phyloP scores from a whole-genome alignment of 768 basidiomycete species.

The Grammothele lineata region DNA sequence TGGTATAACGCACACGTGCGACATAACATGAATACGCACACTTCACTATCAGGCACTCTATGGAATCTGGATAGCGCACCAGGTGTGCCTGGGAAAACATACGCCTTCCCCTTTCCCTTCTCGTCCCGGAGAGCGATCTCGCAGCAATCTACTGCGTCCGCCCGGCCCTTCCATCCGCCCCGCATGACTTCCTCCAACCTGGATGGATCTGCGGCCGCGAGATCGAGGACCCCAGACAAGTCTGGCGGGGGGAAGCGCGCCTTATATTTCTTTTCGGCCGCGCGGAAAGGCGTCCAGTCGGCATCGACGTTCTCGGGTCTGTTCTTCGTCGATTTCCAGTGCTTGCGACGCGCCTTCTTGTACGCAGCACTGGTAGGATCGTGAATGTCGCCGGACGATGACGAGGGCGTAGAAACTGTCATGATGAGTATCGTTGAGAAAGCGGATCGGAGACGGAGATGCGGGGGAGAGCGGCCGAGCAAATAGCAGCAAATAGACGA shows the following conservation, averaged over 20 bases:
- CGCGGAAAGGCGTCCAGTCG: conserved; percentile 72
- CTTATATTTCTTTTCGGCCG: conserved; percentile 78
- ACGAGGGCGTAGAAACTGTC: conserved; percentile 5
- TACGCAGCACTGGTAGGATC: conserved; percentile 48
- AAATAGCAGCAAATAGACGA: conserved; percentile 8
- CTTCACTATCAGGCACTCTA: conserved; percentile 2
- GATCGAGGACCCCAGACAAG: conserved; percentile 64
- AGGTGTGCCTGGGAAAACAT: conserved; percentile 49
- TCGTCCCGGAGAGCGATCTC: conserved; percentile 28
- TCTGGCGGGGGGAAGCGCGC: conserved; percentile 75
- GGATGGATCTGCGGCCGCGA: conserved; percentile 42
- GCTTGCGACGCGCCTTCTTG: conserved; percentile 55
- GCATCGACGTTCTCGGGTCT: conserved; percentile 40
- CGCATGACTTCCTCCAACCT: conserved; percentile 38
- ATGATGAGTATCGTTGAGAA: not conserved
- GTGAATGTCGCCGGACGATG: conserved; percentile 22
- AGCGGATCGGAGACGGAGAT: not conserved
- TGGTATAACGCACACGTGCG: conserved; percentile 26
- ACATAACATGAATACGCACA: conserved; percentile 17
- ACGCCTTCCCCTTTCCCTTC: conserved; percentile 33
- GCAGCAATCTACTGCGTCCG: conserved; percentile 32
- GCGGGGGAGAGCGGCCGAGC: not conserved
- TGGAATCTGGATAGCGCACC: conserved; percentile 43
- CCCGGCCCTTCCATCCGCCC: conserved; percentile 46
- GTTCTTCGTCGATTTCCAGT: conserved; percentile 57